phyloP scores from a whole-genome alignment of 139 green algal species.

The Picocystis salinarum region DNA sequence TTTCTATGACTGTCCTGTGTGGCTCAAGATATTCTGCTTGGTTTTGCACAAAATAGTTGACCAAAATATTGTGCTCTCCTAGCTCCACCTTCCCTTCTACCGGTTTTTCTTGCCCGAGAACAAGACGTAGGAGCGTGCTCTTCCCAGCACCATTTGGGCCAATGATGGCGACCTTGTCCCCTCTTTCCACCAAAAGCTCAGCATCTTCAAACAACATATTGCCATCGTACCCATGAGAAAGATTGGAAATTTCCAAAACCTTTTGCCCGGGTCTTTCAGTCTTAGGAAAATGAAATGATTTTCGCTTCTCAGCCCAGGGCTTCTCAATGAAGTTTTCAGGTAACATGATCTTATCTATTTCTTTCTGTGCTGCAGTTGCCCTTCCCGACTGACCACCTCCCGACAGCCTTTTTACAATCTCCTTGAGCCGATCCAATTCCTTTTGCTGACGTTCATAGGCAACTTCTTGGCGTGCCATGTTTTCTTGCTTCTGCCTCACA shows the following conservation, averaged over 20 bases:
- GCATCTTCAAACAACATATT: constrained; percentile 28
- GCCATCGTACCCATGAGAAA: constrained; percentile 76
- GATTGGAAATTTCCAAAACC: constrained; percentile 24
- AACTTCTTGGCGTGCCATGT: constrained; percentile 47
- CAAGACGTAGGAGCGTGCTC: constrained; percentile 81
- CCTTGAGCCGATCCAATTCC: constrained; percentile 61
- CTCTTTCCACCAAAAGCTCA: constrained; percentile 66
- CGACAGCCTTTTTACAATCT: constrained; percentile 44
- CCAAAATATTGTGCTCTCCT: constrained; percentile 57
- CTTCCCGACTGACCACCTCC: constrained; percentile 47
- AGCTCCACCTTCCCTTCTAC: constrained; percentile 29
- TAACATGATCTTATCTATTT: constrained; percentile 5
- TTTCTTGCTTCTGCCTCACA: constrained; percentile 17
- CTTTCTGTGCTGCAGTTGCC: constrained; percentile 72
- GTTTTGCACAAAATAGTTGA: constrained; percentile 86
- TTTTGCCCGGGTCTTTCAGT: constrained; percentile 50
- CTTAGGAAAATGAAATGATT: constrained; percentile 44
- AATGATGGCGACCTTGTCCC: constrained; percentile 90
- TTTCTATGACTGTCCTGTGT: constrained; percentile 64
- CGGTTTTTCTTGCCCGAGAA: constrained; percentile 76
- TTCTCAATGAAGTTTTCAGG: too few relatives aligned
- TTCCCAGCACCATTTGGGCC: constrained; percentile 86
- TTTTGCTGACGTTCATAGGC: constrained; percentile 94
- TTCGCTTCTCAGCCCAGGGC: too few relatives aligned
- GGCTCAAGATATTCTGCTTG: constrained; percentile 86